These are phyloP conservation scores for Durotheca rogersii DNA, from an alignment of 495 filamentous ascomycete species.

Conservation along the genomic window DNA sequence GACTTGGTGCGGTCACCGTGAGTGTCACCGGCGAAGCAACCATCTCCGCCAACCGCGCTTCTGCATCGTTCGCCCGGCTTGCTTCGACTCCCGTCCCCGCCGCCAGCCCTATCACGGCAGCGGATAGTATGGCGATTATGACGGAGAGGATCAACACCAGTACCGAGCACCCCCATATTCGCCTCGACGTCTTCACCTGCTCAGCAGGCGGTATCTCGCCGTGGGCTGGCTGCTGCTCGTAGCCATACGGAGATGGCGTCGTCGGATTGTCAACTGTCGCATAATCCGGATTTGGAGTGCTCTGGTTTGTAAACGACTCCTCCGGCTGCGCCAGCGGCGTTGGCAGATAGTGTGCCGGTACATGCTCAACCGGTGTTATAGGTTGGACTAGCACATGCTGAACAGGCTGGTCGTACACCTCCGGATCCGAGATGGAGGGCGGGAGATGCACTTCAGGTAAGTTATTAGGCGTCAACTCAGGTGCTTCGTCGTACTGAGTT, in stretches of 20 bases:
- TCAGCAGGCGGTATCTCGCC: slow-evolving; percentile 13
- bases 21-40: slow-evolving; percentile 18
- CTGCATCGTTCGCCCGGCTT: slow-evolving; percentile 41
- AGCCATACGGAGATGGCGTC: slow-evolving; percentile 12
- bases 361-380: no score
- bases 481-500: slow-evolving; percentile 40
- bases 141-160: slow-evolving; percentile 45
- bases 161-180: slow-evolving; percentile 39
- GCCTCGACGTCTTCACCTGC: slow-evolving; percentile 8
- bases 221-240: slow-evolving; percentile 13
- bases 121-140: slow-evolving; percentile 43
- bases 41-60: slow-evolving; percentile 30
- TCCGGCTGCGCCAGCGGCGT: slow-evolving; percentile 20
- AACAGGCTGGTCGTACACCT: slow-evolving; percentile 12
- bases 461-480: slow-evolving; percentile 41
- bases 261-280: not conserved
- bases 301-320: slow-evolving; percentile 1
- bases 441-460: slow-evolving; percentile 41
- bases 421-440: slow-evolving; percentile 26
- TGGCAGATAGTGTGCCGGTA: no score
- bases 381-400: slow-evolving; percentile 7
- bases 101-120: slow-evolving; percentile 46
- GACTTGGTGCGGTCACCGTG: slow-evolving; percentile 22
- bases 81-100: slow-evolving; percentile 46
- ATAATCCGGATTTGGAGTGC: slow-evolving; percentile 14